Conservation (phyloP, 495 filamentous ascomycete genomes). For the Aspergillus egyptiacus region DNA sequence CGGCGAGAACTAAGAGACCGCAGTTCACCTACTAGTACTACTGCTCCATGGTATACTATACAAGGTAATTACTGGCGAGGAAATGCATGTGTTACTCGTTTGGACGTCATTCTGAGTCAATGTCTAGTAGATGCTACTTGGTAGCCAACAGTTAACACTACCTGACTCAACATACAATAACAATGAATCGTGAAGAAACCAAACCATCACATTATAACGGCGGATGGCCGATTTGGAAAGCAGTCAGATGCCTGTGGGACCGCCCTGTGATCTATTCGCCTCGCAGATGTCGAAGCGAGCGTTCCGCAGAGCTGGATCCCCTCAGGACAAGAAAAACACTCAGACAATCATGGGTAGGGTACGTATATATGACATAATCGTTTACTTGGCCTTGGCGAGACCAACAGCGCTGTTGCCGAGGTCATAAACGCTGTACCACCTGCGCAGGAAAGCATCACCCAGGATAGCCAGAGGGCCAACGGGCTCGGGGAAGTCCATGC, state of each 20-base stretch:
- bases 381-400: conserved; percentile 74
- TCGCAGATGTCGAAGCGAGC: no score
- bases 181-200: no score
- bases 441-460: conserved; percentile 94
- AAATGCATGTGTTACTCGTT: background rate
- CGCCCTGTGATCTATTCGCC: no score
- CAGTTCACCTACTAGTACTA: background rate
- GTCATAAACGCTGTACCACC: conserved; percentile 97
- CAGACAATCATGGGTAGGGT: background rate
- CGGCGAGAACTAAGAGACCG: no score
- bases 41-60: background rate
- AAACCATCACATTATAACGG: conserved; percentile 1
- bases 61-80: no score
- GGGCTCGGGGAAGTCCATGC: conserved; percentile 92
- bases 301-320: background rate
- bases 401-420: conserved; percentile 78
- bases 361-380: background rate
- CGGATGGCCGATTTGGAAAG: background rate
- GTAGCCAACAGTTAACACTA: conserved; percentile 3
- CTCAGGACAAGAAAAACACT: background rate
- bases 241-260: background rate
- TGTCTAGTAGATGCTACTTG: conserved; percentile 2
- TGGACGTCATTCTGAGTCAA: conserved; percentile 1
- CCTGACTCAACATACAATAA: conserved; percentile 5
- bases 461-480: conserved; percentile 92